phyloP scores from a whole-genome alignment of 1,284 basidiomycete species.

The Heterobasidion annosum region DNA sequence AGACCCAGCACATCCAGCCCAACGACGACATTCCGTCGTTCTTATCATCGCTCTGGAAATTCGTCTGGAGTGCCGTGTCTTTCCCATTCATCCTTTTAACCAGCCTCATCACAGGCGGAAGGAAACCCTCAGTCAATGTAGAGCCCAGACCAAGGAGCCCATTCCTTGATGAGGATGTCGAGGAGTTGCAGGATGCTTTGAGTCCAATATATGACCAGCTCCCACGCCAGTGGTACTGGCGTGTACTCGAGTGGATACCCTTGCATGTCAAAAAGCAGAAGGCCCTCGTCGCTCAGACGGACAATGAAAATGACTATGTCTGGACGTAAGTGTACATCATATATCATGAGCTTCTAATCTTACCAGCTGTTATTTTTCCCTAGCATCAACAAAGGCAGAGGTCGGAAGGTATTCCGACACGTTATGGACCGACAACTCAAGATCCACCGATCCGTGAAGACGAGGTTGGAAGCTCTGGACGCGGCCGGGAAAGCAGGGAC shows the following conservation, averaged over 20 bases:
- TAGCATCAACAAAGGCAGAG: neutral
- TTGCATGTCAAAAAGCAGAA: conserved; percentile 5
- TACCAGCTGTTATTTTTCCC: neutral
- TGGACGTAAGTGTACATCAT: neutral
- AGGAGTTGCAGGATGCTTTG: conserved; percentile 41
- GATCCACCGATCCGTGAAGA: neutral
- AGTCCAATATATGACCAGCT: conserved; percentile 48
- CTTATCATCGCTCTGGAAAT: conserved; percentile 6
- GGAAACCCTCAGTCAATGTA: neutral
- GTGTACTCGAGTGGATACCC: conserved; percentile 43
- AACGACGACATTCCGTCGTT: conserved; percentile 1
- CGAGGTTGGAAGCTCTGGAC: neutral
- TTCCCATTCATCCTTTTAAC: neutral
- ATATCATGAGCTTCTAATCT: too few species aligned
- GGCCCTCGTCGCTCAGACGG: neutral
- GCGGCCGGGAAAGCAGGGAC: neutral
- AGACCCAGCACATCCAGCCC: neutral
- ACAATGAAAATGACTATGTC: neutral
- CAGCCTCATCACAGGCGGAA: conserved; percentile 1
- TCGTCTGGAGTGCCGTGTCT: neutral
- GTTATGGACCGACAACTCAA: neutral
- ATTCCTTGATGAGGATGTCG: conserved; percentile 30
- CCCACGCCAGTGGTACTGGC: conserved; percentile 34
- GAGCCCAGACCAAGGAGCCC: neutral
- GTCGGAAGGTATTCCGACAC: neutral